phyloP scores from a whole-genome alignment of 257 asterid species.

The Primulina eburnea region DNA sequence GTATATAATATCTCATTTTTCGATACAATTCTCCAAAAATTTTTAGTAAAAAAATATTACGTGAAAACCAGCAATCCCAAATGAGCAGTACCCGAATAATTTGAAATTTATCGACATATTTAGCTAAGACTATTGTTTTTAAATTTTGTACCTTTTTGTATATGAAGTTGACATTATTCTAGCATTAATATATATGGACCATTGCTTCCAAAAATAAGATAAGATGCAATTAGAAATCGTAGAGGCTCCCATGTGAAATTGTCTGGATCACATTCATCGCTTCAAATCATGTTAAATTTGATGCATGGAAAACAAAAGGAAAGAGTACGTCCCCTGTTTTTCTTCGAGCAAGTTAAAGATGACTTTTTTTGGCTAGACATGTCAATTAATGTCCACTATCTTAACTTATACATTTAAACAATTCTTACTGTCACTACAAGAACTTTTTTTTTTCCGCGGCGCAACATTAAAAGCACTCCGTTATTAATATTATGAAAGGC shows the following conservation, averaged over 20 bases:
- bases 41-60: too few relatives aligned
- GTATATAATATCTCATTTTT: too few relatives aligned
- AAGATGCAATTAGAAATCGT: constrained; percentile 10
- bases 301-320: neutral
- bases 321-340: neutral
- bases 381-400: neutral
- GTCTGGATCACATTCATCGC: neutral
- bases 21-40: too few relatives aligned
- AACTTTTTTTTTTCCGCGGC: too few relatives aligned
- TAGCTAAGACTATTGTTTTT: too few relatives aligned
- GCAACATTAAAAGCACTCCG: too few relatives aligned
- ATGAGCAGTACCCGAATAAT: too few relatives aligned
- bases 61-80: too few relatives aligned
- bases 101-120: too few relatives aligned
- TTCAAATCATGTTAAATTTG: constrained; percentile 1
- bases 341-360: neutral
- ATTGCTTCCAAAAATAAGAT: constrained; percentile 8
- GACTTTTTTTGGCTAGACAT: neutral
- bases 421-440: too few relatives aligned
- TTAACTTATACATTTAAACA: too few relatives aligned
- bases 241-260: constrained; percentile 16
- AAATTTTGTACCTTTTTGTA: neutral
- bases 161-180: neutral
- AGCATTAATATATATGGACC: constrained; percentile 15
- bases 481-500: too few relatives aligned